Evolutionary conservation across 441 rosid species (phyloP).

Genomic region (Kokia cookei): DNA sequence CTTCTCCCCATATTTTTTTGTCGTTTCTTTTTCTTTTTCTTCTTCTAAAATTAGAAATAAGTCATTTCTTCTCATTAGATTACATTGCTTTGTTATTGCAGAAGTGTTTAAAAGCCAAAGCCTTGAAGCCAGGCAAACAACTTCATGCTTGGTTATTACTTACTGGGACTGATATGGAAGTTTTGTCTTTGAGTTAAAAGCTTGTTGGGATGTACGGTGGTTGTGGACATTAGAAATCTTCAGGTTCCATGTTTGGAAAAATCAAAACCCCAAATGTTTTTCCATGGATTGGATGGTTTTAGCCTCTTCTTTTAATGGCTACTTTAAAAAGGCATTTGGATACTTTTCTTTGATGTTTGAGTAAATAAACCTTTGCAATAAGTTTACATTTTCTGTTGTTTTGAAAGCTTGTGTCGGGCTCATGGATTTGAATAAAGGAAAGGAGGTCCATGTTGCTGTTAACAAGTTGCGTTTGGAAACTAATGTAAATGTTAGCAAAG

Average conservation of each 20-base stretch:
- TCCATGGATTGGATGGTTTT: slow-evolving; percentile 44
- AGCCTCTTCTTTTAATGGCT: slow-evolving; percentile 30
- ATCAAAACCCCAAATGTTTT: slow-evolving; percentile 29
- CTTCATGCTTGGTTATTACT: slow-evolving; percentile 29
- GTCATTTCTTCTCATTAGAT: slow-evolving; percentile 14
- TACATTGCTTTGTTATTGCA: slow-evolving; percentile 18
- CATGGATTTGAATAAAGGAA: slow-evolving; percentile 35
- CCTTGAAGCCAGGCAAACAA: slow-evolving; percentile 28
- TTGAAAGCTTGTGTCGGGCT: slow-evolving; percentile 42
- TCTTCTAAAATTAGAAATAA: too few relatives aligned
- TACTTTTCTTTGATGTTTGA: slow-evolving; percentile 27
- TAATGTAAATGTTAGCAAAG: slow-evolving; percentile 26
- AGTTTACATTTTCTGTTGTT: slow-evolving; percentile 29
- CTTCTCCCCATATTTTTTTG: too few relatives aligned
- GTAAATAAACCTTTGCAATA: slow-evolving; percentile 20
- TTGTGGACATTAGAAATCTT: slow-evolving; percentile 28
- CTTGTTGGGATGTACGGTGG: slow-evolving; percentile 38
- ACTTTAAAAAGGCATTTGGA: slow-evolving; percentile 27
- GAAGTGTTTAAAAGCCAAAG: slow-evolving; percentile 30
- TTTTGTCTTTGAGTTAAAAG: slow-evolving; percentile 22
- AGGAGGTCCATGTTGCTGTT: slow-evolving; percentile 27
- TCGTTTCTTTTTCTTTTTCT: too few relatives aligned
- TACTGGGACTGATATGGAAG: slow-evolving; percentile 13
- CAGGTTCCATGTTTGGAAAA: slow-evolving; percentile 19
- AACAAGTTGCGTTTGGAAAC: slow-evolving; percentile 20